These are phyloP conservation scores for Aspergillus sclerotialis DNA, from an alignment of 2,329 filamentous ascomycete genomes.

Conservation along the genomic window DNA sequence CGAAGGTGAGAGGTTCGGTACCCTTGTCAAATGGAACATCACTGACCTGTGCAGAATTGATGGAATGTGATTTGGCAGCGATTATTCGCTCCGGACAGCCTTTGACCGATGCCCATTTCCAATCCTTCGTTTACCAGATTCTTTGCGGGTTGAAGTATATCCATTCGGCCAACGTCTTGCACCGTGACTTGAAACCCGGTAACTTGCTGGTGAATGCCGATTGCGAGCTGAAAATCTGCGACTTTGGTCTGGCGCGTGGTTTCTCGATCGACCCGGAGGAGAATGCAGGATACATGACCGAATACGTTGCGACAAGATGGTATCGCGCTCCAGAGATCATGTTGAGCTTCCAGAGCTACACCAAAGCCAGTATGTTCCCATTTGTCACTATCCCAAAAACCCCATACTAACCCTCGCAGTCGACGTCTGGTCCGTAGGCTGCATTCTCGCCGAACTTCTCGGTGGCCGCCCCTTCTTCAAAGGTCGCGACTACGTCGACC, in stretches of 20 bases:
- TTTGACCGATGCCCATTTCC: constrained; percentile 96
- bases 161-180: constrained; percentile 94
- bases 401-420: constrained; percentile 49
- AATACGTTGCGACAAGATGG: constrained; percentile 98
- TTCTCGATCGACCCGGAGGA: constrained; percentile 97
- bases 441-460: constrained; percentile 91
- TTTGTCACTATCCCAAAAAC: constrained; percentile 4
- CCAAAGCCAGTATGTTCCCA: constrained; percentile 86
- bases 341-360: constrained; percentile 99
- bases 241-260: constrained; percentile 92
- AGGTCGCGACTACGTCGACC: constrained; percentile 96
- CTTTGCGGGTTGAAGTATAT: constrained; percentile 98
- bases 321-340: constrained; percentile 98
- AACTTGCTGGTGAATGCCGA: constrained; percentile 98
- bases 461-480: constrained; percentile 98
- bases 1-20: constrained; percentile 61
- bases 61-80: constrained; percentile 97
- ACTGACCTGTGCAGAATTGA: constrained; percentile 61
- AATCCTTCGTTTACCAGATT: constrained; percentile 99
- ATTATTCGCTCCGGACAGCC: constrained; percentile 97
- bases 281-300: constrained; percentile 98
- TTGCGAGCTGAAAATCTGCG: constrained; percentile 98
- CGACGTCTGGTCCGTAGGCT: constrained; percentile 98
- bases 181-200: constrained; percentile 93
- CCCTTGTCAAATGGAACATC: not conserved